Base-by-base conservation (phyloP, 345 rosid genomes). In the Gossypium anomalum region DNA sequence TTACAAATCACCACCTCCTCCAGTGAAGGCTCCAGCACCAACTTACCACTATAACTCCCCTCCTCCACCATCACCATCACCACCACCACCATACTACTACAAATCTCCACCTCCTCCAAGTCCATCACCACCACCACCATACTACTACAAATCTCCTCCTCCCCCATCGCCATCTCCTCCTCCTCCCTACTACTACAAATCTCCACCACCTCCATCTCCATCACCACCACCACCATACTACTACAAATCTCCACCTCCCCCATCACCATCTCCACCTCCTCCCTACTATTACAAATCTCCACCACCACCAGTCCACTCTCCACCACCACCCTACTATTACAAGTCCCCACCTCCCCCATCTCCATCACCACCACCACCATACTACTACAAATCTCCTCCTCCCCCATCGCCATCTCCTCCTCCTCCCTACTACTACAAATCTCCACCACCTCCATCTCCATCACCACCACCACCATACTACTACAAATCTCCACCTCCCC, bases 1-100 rank as follows among this genome's bases (percentile, higher is more conserved):
- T 2, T 83, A 83, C 75, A 56, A 62, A 0, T 83, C 85, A 0
- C 85, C 85, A 2, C 85, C 85, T 9, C 85, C 85, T 0, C 83
- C 85, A 12, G 45, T 38, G 6, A n/a, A 52, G 27, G 20, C 67
- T 0, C 53, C 49, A 0, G 57, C 83, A 3, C 85, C 81, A 0
- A 73, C 80, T 0, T 82, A 80, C 34, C 34, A 41, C 5, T 80
- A 77, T 76, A 70, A 48, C 4, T 77, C 83, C 1, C 77, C 79
- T 2, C 67, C 67, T 16, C 47, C 67, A 0, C 67, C 47, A 2
- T 61, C 61, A 9, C 29, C 61, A 10, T 20, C 61, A 0, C 61
- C 61, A 2, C 60, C 61, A 0, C 27, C 27, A 0, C 61, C 60
- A 0, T 25, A 60, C n/a, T 5, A 12, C 2, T 25, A 60, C 64